phyloP scores from a whole-genome alignment of 2,329 filamentous ascomycete genomes.

The Dactylellina cionopaga region DNA sequence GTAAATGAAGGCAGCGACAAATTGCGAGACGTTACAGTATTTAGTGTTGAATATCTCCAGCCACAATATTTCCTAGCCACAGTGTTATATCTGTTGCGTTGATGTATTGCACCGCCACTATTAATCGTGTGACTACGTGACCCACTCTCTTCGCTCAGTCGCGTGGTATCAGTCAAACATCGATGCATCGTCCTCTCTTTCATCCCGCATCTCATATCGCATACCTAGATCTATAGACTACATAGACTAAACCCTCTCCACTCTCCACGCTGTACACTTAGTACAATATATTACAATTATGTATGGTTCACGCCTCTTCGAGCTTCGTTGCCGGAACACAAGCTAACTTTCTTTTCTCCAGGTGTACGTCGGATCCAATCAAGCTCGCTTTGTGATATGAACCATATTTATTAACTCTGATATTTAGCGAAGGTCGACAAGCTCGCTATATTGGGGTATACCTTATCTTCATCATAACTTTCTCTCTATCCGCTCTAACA shows the following conservation, averaged over 20 bases:
- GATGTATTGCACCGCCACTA: constrained; percentile 24
- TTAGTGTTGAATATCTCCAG: too few relatives aligned
- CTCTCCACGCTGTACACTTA: too few relatives aligned
- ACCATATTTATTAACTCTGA: background rate
- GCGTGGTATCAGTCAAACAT: constrained; percentile 14
- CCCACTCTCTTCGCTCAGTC: background rate
- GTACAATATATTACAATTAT: too few relatives aligned
- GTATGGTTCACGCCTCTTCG: constrained; percentile 4
- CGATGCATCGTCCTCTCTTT: background rate
- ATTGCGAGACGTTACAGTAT: too few relatives aligned
- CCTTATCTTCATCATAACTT: background rate
- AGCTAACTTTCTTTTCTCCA: constrained; percentile 23
- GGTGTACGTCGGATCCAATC: constrained; percentile 26
- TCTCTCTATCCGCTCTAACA: constrained; percentile 2
- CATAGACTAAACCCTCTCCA: too few relatives aligned
- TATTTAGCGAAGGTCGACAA: constrained; percentile 85
- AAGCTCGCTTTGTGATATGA: background rate
- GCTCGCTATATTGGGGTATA: constrained; percentile 80
- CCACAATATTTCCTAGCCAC: background rate
- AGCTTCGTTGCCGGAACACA: background rate
- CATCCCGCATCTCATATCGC: background rate
- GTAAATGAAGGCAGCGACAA: too few relatives aligned
- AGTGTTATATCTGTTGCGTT: constrained; percentile 6
- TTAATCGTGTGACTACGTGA: constrained; percentile 39
- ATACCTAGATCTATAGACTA: too few relatives aligned